Evolutionary conservation across 192 early-diverging fungal genomes (phyloP), one percentile per base, ranked within the genome.

Genomic region (Backusella morwellensis): DNA sequence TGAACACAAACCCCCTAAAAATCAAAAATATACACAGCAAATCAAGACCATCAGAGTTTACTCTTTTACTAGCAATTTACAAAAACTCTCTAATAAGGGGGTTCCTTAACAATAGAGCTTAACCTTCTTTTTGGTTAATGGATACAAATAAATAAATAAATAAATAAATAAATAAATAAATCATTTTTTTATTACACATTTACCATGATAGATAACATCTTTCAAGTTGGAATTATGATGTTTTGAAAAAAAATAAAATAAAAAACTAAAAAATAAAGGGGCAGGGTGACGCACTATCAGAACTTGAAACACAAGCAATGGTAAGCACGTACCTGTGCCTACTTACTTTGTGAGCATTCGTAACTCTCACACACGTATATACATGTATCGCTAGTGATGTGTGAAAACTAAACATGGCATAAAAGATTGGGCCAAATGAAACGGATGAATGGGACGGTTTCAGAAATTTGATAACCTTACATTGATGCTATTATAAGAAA

Each of bases 231-330:
- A 59, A 59, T 59, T 26, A 29, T 4, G 11, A 59, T 26, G 9
- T 44, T 44, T 44, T 26, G 11, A 59, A 26, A 54, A 54, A n/a
- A 29, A 29, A 29, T 1, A 29, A 29, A 29, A 1, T 29, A 29
- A 29, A 29, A 29, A 29, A 29, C 8, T 23, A 54, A 7, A 29
- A 29, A 63, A 63, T 14, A 63, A 63, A 63, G 56, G 56, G 56
- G 56, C 23, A 63, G 56, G 12, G 23, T 63, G 56, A 63, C 56
- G 56, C 56, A 29, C 23, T 26, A 23, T 26, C 23, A 63, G 0
- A 63, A 63, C 23, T 14, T 63, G 56, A 63, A 63, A 63, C 56
- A 63, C 56, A 63, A 63, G 56, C 56, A 63, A 63, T 63, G 26
- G 56, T 63, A 63, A 29, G 26, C 12, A 63, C 26, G 56, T 63